Evolutionary conservation across 78 protist genomes (phyloP), one percentile per base, ranked within the genome.

Genomic region (Dictyostelium brefeldianum): DNA sequence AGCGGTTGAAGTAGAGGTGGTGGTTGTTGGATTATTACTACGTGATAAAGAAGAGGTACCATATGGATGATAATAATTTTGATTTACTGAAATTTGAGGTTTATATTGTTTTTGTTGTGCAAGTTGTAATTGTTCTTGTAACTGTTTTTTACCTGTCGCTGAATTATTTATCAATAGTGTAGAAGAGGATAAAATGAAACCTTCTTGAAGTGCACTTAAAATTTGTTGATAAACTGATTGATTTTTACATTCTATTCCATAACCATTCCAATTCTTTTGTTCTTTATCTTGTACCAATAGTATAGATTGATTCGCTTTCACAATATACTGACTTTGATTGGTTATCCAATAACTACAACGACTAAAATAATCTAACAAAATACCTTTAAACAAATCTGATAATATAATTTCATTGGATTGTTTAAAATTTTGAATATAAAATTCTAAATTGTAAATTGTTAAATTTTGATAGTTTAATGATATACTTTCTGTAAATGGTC

Each of bases 401-500:
- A 77, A 27, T 50, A 51, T 51, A 25, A 27, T 51, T 22, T 77
- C 48, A 29, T 77, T 53, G 27, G 67, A 11, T 27, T 15, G 59
- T 22, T 77, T 51, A 77, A 29, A 77, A 51, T 77, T 77, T 77
- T 77, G 67, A 77, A 77, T 77, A 29, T 46, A 77, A 77, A 77
- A 77, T 51, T 77, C 82, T 29, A 77, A 27, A 77, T 77, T 77
- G 15, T 77, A 77, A 36, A 11, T 54, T 11, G 59, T 77, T 50
- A 77, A 51, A 50, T 20, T 29, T 22, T 10, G 12, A 51, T 77
- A 77, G 51, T 77, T 9, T 51, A 77, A 20, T 53, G 65, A 46
- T 22, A 77, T 77, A 25, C 65, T 77, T 77, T 77, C 82, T 74
- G 25, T 10, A 46, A n/a, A n/a, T n/a, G n/a, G n/a, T n/a, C n/a